A percentile compares a stretch with the other conserved stretches of the same genome.
Conservation (phyloP, 2,329 filamentous ascomycete species). For the Grosmannia huntii region DNA sequence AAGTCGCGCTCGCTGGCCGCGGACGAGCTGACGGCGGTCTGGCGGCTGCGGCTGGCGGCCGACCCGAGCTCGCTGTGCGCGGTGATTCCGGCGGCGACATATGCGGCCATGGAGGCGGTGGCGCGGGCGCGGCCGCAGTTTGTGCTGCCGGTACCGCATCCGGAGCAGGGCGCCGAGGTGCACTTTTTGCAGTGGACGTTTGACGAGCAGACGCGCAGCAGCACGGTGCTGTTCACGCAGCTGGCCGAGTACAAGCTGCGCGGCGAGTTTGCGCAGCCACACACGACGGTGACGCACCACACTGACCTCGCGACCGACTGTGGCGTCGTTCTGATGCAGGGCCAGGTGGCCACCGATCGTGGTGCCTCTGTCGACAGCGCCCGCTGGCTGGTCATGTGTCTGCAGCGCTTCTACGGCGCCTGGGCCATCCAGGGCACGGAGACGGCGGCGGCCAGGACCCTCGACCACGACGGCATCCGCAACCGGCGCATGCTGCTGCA, state of each 20-base stretch:
- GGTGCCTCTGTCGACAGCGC: slow-evolving; percentile 71
- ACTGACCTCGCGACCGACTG: slow-evolving; percentile 62
- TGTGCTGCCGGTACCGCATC: slow-evolving; percentile 71
- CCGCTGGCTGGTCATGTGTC: slow-evolving; percentile 80
- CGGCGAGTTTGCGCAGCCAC: slow-evolving; percentile 79
- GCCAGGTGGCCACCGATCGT: slow-evolving; percentile 59
- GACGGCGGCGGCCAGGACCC: slow-evolving; percentile 15
- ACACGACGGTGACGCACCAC: slow-evolving; percentile 91
- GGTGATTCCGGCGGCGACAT: slow-evolving; percentile 61
- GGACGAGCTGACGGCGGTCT: slow-evolving; percentile 76
- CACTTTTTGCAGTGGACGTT: slow-evolving; percentile 97
- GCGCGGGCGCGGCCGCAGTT: slow-evolving; percentile 75
- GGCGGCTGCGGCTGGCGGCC: slow-evolving; percentile 74
- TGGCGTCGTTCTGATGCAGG: slow-evolving; percentile 76
- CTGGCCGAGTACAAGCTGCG: slow-evolving; percentile 85
- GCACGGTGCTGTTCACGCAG: slow-evolving; percentile 82
- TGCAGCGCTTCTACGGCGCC: slow-evolving; percentile 86
- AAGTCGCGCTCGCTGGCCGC: slow-evolving; percentile 62
- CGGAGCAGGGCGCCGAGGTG: slow-evolving; percentile 64
- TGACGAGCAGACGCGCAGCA: slow-evolving; percentile 32
- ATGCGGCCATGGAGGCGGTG: slow-evolving; percentile 54
- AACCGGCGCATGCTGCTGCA: slow-evolving; percentile 61
- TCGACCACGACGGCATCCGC: slow-evolving; percentile 39
- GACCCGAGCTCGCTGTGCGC: slow-evolving; percentile 72
- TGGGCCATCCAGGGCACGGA: slow-evolving; percentile 28